Evolutionary conservation across 169 alveolate species (phyloP), one percentile per base, ranked within the genome.

Genomic region (Amoebophrya sp.): DNA sequence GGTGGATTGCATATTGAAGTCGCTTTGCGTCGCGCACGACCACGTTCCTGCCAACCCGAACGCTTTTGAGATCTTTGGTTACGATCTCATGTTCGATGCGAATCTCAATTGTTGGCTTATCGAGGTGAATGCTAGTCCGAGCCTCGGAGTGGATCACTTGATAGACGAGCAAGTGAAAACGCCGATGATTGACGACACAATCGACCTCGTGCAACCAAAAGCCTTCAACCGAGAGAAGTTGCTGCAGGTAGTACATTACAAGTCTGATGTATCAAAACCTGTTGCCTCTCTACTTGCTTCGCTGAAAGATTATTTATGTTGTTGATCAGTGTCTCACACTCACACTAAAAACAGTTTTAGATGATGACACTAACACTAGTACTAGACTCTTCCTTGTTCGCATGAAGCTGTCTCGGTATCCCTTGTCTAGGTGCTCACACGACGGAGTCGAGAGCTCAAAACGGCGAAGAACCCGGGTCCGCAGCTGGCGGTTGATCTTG

Each of bases 41-140:
- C 47, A 90, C 18, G 95, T 96, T 41, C 94, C 95, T 23, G 96
- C 95, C 77, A 96, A 96, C 91, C 94, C 93, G 91, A 96, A 95
- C 90, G 95, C 97, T 41, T 96, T 96, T 90, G 97, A 96, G 83
- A 89, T 96, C 29, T 96, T 96, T 94, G 99, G 99, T 24, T 97
- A 95, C 94, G 99, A 97, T 93, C 94, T 97, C 40, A 94, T 97
- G 33, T 95, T 97, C 90, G 99, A 97, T 94, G 95, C 94, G 41
- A 95, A 96, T 47, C 95, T 97, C 55, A 96, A 96, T 41, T 98
- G 98, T 10, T 97, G 99, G 98, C 93, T 97, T 55, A 93, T 97
- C 91, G 99, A 97, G 94, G 97, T 97, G 18, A 97, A 97, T 94
- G 97, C 98, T 41, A 95, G 97, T 90, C 98, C 99, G 39, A 95